These are phyloP conservation scores for Phaeomoniella chlamydospora DNA, from an alignment of 2,329 filamentous ascomycete genomes.

Conservation along the genomic window DNA sequence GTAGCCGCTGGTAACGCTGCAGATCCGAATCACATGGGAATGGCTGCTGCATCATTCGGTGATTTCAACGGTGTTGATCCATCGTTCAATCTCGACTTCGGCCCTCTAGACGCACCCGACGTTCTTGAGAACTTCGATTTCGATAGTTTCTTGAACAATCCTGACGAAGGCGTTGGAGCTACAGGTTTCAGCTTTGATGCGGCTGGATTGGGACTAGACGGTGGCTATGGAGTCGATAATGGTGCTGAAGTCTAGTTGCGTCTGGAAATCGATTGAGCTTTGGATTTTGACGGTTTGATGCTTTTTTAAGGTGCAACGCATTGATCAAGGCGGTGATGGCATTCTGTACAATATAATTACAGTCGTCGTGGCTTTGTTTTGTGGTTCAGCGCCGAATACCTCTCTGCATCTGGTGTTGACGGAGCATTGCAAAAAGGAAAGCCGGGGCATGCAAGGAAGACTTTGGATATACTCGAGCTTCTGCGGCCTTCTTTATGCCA, in stretches of 20 bases:
- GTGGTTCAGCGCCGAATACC: no score
- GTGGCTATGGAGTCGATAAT: slow-evolving; percentile 7
- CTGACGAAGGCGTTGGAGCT: slow-evolving; percentile 30
- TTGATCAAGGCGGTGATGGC: no score
- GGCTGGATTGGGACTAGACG: slow-evolving; percentile 7
- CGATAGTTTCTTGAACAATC: slow-evolving; percentile 46
- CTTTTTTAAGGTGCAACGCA: no score
- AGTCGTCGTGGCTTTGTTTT: no score
- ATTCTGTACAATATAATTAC: no score
- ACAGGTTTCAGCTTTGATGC: slow-evolving; percentile 9
- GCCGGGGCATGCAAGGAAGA: no score
- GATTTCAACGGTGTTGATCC: slow-evolving; percentile 3
- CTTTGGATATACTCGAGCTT: no score
- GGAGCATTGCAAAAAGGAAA: no score
- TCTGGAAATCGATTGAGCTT: no score
- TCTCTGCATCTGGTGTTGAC: no score
- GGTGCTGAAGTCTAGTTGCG: slow-evolving; percentile 1
- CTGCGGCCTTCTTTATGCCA: no score
- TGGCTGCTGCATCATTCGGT: slow-evolving; percentile 1
- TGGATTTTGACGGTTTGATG: no score
- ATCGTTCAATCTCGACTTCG: slow-evolving; percentile 19
- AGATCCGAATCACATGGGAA: neutral
- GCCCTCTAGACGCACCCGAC: slow-evolving; percentile 28
- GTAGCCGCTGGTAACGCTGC: neutral
- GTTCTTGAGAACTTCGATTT: slow-evolving; percentile 47